Evolutionary conservation across 164 flowering plant species (phyloP), one percentile per base, ranked within the genome.

Genomic region (Buxus sempervirens): DNA sequence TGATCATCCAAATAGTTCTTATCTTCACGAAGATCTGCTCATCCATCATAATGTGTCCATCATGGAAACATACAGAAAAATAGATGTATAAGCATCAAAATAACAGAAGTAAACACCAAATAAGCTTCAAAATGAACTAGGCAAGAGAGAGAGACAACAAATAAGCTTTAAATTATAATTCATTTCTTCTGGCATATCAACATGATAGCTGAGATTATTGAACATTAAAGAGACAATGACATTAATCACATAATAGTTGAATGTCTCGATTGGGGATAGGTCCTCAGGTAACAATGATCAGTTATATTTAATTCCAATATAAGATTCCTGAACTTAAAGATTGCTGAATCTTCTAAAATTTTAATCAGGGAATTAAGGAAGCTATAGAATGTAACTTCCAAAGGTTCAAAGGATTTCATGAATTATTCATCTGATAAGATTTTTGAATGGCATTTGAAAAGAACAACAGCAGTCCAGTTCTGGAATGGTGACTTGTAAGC

Each of bases 1-100:
- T 92, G 99, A 83, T 93, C 96, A 65, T 93, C 85, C 81, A 95
- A 75, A 76, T 89, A 95, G 76, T 82, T 89, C 69, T 87, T 95
- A 74, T 95, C 96, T 70, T 92, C 97, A 59, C 99, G 98, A 78
- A 95, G 99, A 85, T 95, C 99, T 95, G 77, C 42, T 54, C 9
- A 56, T 24, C 25, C 77, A 32, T 32, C 7, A 32, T 32, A 32
- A 32, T 32, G 38, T 32, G 38, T 32, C 38, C 38, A 32, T 32
- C 38, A 32, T 32, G 38, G 38, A 32, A 32, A 32, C 38, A 32
- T 32, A 7, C n/a, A n/a, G n/a, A n/a, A n/a, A n/a, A n/a, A n/a
- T n/a, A n/a, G n/a, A n/a, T n/a, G n/a, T n/a, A n/a, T n/a, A n/a
- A 32, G 7, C 3, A 32, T 32, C 38, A 32, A 32, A 32, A 32